Percentiles rank a stretch among this genome's conserved stretches.
Conservation (phyloP, 352 stramenopile species). For the Phytophthora nicotianae region DNA sequence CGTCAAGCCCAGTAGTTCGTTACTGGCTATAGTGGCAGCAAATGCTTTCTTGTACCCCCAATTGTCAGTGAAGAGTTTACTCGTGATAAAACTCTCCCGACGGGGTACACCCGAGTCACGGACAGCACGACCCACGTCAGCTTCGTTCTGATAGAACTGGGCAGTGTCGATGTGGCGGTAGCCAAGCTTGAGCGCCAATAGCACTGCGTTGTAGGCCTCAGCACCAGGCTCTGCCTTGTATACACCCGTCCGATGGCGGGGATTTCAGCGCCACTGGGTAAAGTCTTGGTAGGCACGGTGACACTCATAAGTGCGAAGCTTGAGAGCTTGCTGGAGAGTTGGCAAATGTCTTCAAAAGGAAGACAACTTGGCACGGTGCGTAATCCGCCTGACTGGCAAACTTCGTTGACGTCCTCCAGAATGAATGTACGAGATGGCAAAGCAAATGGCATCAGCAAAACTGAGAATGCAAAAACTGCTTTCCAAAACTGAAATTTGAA, state of each 20-base stretch:
- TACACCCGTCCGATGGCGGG: slow-evolving; percentile 48
- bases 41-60: slow-evolving; percentile 76
- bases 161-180: slow-evolving; percentile 91
- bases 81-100: slow-evolving; percentile 80
- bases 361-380: not conserved
- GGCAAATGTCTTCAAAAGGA: not conserved
- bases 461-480: too few species aligned
- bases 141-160: slow-evolving; percentile 86
- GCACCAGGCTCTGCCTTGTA: slow-evolving; percentile 51
- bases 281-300: slow-evolving; percentile 28
- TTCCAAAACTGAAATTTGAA: too few species aligned
- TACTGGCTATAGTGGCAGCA: slow-evolving; percentile 44
- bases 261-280: slow-evolving; percentile 49
- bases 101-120: slow-evolving; percentile 66
- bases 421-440: slow-evolving; percentile 4
- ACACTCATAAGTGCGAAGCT: not conserved
- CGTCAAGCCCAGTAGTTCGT: slow-evolving; percentile 55
- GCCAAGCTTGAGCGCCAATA: slow-evolving; percentile 61
- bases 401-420: slow-evolving; percentile 1
- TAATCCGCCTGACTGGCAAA: not conserved
- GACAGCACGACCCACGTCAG: slow-evolving; percentile 72
- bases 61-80: slow-evolving; percentile 61
- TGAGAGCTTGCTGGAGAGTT: not conserved
- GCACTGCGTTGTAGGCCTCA: slow-evolving; percentile 57
- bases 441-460: too few species aligned